A percentile compares a stretch with the other conserved stretches of the same genome.
Conservation (phyloP, 768 basidiomycete genomes). For the Collybia nuda region DNA sequence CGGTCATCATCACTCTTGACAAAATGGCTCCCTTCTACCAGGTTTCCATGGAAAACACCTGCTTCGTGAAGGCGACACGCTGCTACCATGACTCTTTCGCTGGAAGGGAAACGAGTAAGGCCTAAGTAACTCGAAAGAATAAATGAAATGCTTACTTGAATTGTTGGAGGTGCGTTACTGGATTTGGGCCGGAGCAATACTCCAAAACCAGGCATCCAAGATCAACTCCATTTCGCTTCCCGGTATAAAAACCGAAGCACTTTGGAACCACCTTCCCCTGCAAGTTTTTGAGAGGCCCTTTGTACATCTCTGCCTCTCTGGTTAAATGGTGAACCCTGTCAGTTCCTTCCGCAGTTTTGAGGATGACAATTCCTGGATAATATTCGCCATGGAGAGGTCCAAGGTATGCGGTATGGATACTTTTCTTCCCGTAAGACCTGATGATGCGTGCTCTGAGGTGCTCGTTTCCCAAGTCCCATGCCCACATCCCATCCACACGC, state of each 20-base stretch:
- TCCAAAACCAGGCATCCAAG: slow-evolving; percentile 36
- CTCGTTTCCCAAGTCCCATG: slow-evolving; percentile 17
- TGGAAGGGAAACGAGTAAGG: slow-evolving; percentile 11
- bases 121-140: neutral
- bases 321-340: slow-evolving; percentile 22
- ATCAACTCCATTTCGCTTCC: slow-evolving; percentile 22
- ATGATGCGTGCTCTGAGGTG: slow-evolving; percentile 23
- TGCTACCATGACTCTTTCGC: slow-evolving; percentile 29
- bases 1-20: slow-evolving; percentile 21
- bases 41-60: slow-evolving; percentile 33
- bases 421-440: slow-evolving; percentile 13
- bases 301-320: slow-evolving; percentile 34
- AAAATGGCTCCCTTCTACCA: slow-evolving; percentile 29
- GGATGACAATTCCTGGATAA: slow-evolving; percentile 19
- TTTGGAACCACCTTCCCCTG: slow-evolving; percentile 38
- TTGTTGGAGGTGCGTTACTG: slow-evolving; percentile 9
- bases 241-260: slow-evolving; percentile 35
- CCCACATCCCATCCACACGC: slow-evolving; percentile 23
- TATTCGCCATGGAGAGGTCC: slow-evolving; percentile 12
- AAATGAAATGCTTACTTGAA: slow-evolving; percentile 18
- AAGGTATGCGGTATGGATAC: slow-evolving; percentile 20
- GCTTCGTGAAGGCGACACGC: slow-evolving; percentile 33
- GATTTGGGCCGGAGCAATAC: slow-evolving; percentile 25
- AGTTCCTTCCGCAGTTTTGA: slow-evolving; percentile 31
- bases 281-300: slow-evolving; percentile 25